Evolutionary conservation across 2,329 filamentous ascomycete genomes (phyloP).

Genomic region (Sporothrix mexicana): DNA sequence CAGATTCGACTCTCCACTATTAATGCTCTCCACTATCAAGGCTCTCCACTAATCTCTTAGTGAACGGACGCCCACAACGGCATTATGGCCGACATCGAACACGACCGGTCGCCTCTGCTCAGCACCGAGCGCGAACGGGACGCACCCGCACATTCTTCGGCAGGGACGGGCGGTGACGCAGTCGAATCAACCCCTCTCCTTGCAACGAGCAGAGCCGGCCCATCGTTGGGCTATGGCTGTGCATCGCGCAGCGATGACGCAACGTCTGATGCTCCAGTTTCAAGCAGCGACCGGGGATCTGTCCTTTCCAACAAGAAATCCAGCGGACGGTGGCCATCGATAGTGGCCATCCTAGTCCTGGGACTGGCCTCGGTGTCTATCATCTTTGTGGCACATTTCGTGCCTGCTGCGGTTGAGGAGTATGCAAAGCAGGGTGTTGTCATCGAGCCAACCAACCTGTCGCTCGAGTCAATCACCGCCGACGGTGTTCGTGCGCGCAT

Average conservation of each 20-base stretch:
- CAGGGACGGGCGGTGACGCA: constrained; percentile 28
- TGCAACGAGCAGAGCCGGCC: constrained; percentile 35
- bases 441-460: constrained; percentile 81
- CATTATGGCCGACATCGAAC: constrained; percentile 51
- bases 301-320: constrained; percentile 47
- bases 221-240: not conserved
- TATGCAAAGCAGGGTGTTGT: constrained; percentile 85
- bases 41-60: constrained; percentile 15
- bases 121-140: constrained; percentile 38
- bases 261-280: constrained; percentile 17
- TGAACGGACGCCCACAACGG: not conserved
- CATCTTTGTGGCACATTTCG: constrained; percentile 78
- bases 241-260: constrained; percentile 8
- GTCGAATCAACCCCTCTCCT: constrained; percentile 62
- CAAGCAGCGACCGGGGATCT: constrained; percentile 42
- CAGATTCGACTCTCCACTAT: not conserved
- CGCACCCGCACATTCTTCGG: constrained; percentile 14
- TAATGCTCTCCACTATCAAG: constrained; percentile 7
- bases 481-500: constrained; percentile 80
- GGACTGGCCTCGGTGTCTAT: constrained; percentile 68
- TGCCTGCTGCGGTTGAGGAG: constrained; percentile 78
- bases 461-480: constrained; percentile 82
- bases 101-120: constrained; percentile 53
- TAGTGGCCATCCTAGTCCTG: constrained; percentile 73
- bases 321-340: constrained; percentile 73